Conservation (phyloP, 1,139 yeast genomes). For the Candida pseudoviswanathii region DNA sequence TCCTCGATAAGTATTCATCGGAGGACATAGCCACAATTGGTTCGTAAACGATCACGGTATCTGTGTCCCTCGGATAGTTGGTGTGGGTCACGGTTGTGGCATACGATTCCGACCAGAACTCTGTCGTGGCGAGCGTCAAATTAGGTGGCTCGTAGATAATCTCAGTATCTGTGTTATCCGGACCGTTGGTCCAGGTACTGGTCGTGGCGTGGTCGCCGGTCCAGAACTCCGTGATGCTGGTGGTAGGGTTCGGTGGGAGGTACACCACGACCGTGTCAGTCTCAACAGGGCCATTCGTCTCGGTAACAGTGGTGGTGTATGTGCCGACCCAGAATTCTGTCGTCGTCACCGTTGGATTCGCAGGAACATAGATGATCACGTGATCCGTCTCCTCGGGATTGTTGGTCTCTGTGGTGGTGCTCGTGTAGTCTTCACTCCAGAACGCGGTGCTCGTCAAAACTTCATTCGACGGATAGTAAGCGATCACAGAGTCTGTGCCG, state of each 20-base stretch:
- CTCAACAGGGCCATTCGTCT: slow-evolving; percentile 7
- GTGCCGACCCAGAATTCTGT: slow-evolving; percentile 12
- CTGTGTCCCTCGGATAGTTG: slow-evolving; percentile 15
- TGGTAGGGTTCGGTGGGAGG: slow-evolving; percentile 10
- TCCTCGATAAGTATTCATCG: no score
- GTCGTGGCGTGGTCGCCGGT: slow-evolving; percentile 9
- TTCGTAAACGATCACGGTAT: slow-evolving; percentile 21
- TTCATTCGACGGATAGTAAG: slow-evolving; percentile 20
- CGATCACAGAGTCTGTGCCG: slow-evolving; percentile 21
- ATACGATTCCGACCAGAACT: slow-evolving; percentile 14
- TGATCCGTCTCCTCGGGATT: slow-evolving; percentile 11
- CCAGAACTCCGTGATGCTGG: slow-evolving; percentile 1
- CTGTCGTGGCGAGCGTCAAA: slow-evolving; percentile 16
- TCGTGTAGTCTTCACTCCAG: slow-evolving; percentile 11
- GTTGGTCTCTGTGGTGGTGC: slow-evolving; percentile 12
- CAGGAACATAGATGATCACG: slow-evolving; percentile 19
- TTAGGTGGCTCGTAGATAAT: slow-evolving; percentile 20
- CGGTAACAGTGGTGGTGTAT: slow-evolving; percentile 12
- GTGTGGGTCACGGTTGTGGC: slow-evolving; percentile 13
- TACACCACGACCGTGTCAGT: slow-evolving; percentile 10
- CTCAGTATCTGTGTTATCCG: slow-evolving; percentile 20
- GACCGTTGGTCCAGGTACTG: slow-evolving; percentile 9
- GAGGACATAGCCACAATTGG: no score
- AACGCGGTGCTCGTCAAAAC: slow-evolving; percentile 1
- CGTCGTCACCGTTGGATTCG: slow-evolving; percentile 10